These are phyloP conservation scores for Tympanopsis confertula DNA, from an alignment of 2,329 filamentous ascomycete genomes.

Conservation along the genomic window DNA sequence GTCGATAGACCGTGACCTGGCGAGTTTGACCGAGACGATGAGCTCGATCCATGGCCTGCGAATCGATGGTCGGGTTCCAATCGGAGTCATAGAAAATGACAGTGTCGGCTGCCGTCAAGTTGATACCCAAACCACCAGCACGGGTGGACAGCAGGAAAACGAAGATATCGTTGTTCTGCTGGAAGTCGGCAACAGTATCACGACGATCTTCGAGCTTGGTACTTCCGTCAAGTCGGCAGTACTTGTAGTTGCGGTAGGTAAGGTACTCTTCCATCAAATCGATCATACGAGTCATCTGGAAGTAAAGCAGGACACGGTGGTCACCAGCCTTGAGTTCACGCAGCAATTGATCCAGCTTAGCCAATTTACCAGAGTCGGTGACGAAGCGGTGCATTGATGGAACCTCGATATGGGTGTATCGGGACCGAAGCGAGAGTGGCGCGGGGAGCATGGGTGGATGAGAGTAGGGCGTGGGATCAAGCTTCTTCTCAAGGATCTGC, in stretches of 20 bases:
- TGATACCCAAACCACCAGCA: conserved; percentile 95
- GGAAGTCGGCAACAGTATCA: conserved; percentile 94
- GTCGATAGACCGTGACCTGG: conserved; percentile 92
- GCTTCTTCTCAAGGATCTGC: conserved; percentile 61
- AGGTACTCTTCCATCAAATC: conserved; percentile 98
- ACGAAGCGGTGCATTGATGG: conserved; percentile 97
- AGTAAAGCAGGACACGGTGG: conserved; percentile 91
- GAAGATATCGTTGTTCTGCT: conserved; percentile 86
- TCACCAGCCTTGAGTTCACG: conserved; percentile 82
- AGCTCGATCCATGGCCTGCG: conserved; percentile 96
- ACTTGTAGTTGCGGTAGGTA: conserved; percentile 98
- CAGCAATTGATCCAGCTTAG: conserved; percentile 76
- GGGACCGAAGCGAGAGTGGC: conserved; percentile 69
- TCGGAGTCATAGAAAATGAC: conserved; percentile 99
- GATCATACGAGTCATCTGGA: conserved; percentile 99
- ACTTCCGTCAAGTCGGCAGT: conserved; percentile 88
- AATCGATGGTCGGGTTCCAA: conserved; percentile 98
- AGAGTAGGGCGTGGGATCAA: conserved; percentile 56
- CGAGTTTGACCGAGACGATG: conserved; percentile 92
- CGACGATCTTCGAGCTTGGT: conserved; percentile 94
- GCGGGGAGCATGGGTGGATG: conserved; percentile 56
- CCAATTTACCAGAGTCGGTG: conserved; percentile 92
- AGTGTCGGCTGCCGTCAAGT: conserved; percentile 88
- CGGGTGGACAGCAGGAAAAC: conserved; percentile 93
- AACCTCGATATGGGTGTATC: conserved; percentile 82